Evolutionary conservation across 2,329 filamentous ascomycete genomes (phyloP).

Genomic region (Epichloe scottii): DNA sequence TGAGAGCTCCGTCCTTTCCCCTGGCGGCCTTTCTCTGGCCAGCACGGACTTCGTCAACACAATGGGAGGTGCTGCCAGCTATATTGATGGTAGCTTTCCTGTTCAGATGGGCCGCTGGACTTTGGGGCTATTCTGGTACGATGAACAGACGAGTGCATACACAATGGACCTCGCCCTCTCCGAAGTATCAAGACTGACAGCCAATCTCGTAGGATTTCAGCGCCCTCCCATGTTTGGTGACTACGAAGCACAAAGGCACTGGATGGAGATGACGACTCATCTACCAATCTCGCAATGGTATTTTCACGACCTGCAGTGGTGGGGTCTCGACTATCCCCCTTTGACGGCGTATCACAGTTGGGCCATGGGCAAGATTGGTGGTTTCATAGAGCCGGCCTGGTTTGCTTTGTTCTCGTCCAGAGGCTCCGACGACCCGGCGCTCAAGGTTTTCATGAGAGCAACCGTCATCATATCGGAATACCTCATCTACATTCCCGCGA

Average conservation of each 20-base stretch:
- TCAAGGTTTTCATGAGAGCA: conserved; percentile 94
- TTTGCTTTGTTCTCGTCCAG: conserved; percentile 77
- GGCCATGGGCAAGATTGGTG: conserved; percentile 79
- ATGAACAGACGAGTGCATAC: neutral
- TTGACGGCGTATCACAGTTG: conserved; percentile 98
- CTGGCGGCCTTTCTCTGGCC: conserved; percentile 93
- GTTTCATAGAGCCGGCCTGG: conserved; percentile 68
- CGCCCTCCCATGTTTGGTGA: conserved; percentile 88
- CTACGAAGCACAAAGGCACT: conserved; percentile 95
- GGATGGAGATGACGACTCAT: conserved; percentile 93
- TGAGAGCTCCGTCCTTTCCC: conserved; percentile 64
- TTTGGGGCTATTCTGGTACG: conserved; percentile 90
- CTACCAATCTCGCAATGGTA: conserved; percentile 94
- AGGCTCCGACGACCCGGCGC: conserved; percentile 60
- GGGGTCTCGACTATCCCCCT: conserved; percentile 95
- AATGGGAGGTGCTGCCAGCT: conserved; percentile 84
- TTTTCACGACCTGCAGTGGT: conserved; percentile 92
- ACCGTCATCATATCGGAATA: conserved; percentile 89
- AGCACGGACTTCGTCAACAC: conserved; percentile 66
- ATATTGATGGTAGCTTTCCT: conserved; percentile 83
- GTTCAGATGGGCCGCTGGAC: conserved; percentile 81
- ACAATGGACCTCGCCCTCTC: neutral
- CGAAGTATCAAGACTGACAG: neutral
- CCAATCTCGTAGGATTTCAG: conserved; percentile 47
- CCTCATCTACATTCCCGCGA: conserved; percentile 73